Conservation (phyloP, 306 rosid genomes). For the Aeschynomene evenia region DNA sequence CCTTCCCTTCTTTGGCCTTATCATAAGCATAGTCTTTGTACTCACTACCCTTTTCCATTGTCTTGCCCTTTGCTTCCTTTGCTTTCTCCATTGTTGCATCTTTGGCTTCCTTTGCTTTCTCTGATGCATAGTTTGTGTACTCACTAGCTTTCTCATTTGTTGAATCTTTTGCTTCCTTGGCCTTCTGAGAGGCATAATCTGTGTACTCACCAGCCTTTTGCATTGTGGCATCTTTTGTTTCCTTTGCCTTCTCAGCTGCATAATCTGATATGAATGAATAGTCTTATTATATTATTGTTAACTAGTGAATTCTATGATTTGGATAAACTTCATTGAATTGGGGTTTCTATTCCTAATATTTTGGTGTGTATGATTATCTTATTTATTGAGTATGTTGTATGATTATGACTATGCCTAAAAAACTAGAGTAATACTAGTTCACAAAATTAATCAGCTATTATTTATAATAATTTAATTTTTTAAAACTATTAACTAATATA, state of each 20-base stretch:
- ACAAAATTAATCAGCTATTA: too few relatives aligned
- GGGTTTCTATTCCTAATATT: too few relatives aligned
- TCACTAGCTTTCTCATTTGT: slow-evolving; percentile 26
- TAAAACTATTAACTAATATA: too few relatives aligned
- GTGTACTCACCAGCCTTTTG: slow-evolving; percentile 21
- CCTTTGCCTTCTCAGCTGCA: slow-evolving; percentile 19
- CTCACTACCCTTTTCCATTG: slow-evolving; percentile 34
- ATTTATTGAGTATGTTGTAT: too few relatives aligned
- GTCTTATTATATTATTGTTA: too few relatives aligned
- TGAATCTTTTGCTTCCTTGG: slow-evolving; percentile 30
- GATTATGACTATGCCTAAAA: too few relatives aligned
- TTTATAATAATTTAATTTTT: too few relatives aligned
- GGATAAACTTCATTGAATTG: background rate
- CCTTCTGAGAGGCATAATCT: slow-evolving; percentile 23
- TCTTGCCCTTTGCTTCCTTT: slow-evolving; percentile 32
- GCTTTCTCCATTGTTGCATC: slow-evolving; percentile 33
- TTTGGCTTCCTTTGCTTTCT: slow-evolving; percentile 37
- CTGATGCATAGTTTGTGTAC: slow-evolving; percentile 23
- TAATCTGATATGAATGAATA: background rate
- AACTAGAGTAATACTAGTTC: too few relatives aligned
- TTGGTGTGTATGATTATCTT: too few relatives aligned
- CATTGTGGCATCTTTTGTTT: slow-evolving; percentile 20
- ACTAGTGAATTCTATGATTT: too few relatives aligned
- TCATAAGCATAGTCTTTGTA: slow-evolving; percentile 32
- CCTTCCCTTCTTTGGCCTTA: slow-evolving; percentile 61